Conservation (phyloP, 192 early-diverging fungal genomes). For the Pilaira anomala region DNA sequence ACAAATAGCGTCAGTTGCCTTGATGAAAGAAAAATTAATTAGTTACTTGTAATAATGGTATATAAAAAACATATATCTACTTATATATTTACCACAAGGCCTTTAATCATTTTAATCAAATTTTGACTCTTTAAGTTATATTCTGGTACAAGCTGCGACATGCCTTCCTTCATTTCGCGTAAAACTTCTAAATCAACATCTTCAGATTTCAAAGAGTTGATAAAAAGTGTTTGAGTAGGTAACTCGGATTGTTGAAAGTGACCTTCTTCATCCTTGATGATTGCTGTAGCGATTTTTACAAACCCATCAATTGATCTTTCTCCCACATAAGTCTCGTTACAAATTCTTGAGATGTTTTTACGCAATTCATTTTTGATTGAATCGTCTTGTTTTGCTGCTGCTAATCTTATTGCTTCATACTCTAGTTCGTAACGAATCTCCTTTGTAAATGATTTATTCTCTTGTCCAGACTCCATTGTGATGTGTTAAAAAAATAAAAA, state of each 20-base stretch:
- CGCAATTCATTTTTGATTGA: neutral
- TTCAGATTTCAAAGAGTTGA: conserved; percentile 26
- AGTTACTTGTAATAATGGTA: neutral
- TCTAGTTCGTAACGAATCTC: conserved; percentile 4
- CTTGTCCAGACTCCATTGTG: too few species aligned
- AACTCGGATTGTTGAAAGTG: conserved; percentile 11
- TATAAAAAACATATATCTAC: neutral
- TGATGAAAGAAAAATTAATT: conserved; percentile 1
- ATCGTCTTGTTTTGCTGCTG: neutral
- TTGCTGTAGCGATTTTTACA: conserved; percentile 10
- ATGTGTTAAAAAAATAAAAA: too few species aligned
- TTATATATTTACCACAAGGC: conserved; percentile 11
- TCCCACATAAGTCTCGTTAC: conserved; percentile 12
- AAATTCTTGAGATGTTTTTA: conserved; percentile 12
- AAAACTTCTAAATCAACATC: conserved; percentile 24
- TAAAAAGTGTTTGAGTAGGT: conserved; percentile 16
- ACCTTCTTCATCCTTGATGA: conserved; percentile 25
- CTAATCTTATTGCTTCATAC: neutral
- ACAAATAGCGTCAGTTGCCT: conserved; percentile 9
- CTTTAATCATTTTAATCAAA: conserved; percentile 23
- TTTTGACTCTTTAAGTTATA: conserved; percentile 1
- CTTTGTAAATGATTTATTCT: too few species aligned
- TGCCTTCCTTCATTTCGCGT: conserved; percentile 8
- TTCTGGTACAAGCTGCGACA: neutral
- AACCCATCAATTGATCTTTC: conserved; percentile 22